phyloP scores from a whole-genome alignment of 306 rosid genomes.

The Quercus gilva region DNA sequence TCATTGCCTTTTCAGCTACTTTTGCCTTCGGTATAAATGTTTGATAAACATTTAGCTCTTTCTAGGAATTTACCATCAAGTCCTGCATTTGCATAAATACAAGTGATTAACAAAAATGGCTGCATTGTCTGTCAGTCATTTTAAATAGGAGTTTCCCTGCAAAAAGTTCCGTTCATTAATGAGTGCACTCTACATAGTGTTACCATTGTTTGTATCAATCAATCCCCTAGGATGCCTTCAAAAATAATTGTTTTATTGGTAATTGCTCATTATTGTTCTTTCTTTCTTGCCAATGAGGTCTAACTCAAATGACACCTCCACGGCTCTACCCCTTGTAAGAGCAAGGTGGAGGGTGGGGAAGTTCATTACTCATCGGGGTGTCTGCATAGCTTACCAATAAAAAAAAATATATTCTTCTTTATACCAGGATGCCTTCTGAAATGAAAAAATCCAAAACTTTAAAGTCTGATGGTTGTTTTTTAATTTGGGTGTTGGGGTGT shows the following conservation, averaged over 20 bases:
- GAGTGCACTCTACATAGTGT: background rate
- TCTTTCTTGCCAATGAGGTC: no score
- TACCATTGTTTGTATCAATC: background rate
- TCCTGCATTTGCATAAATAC: background rate
- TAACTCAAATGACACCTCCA: no score
- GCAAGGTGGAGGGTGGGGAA: no score
- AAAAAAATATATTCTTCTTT: no score
- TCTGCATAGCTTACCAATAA: no score
- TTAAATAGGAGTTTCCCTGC: background rate
- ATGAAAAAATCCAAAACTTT: background rate
- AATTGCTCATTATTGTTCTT: background rate
- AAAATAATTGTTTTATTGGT: background rate
- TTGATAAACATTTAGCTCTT: background rate
- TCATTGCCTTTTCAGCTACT: background rate
- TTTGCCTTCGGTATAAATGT: background rate
- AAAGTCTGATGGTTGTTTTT: background rate
- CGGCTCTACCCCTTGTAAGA: no score
- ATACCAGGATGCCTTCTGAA: background rate
- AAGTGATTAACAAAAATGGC: background rate
- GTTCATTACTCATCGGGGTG: no score
- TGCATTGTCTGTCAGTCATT: background rate
- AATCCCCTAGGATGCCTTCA: background rate
- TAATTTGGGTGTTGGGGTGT: background rate
- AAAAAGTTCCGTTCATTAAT: background rate
- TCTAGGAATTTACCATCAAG: background rate